Percentiles rank a stretch among this genome's conserved stretches.
phyloP scores from a whole-genome alignment of 2,329 filamentous ascomycete genomes.

The Diaporthe sp. region DNA sequence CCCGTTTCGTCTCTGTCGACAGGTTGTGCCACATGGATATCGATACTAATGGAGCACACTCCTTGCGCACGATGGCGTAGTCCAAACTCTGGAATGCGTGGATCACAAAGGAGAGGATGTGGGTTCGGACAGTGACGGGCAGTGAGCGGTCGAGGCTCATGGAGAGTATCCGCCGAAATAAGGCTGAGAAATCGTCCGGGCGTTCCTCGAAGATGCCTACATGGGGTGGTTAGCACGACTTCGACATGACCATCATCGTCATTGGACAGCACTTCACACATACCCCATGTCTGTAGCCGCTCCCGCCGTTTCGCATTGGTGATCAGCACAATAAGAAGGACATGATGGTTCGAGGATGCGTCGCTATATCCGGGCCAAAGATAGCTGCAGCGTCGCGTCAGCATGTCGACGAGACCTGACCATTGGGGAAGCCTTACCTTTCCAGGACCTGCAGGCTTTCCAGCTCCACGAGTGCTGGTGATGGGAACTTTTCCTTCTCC shows the following conservation, averaged over 20 bases:
- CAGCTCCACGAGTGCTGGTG: constrained; percentile 83
- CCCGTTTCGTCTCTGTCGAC: constrained; percentile 81
- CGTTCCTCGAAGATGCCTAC: constrained; percentile 82
- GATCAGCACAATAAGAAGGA: constrained; percentile 87
- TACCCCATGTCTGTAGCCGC: constrained; percentile 88
- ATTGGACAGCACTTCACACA: constrained; percentile 52
- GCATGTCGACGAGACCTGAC: constrained; percentile 33
- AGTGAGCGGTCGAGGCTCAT: constrained; percentile 83
- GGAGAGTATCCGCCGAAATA: constrained; percentile 91
- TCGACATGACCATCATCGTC: not conserved
- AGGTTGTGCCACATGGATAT: constrained; percentile 97
- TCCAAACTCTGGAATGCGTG: constrained; percentile 95
- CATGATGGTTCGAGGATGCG: constrained; percentile 91
- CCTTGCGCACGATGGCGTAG: constrained; percentile 88
- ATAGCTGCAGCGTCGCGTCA: constrained; percentile 70
- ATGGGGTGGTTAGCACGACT: constrained; percentile 36
- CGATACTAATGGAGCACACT: constrained; percentile 94
- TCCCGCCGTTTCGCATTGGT: constrained; percentile 91
- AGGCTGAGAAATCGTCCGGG: constrained; percentile 84
- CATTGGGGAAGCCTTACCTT: constrained; percentile 64
- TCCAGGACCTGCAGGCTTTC: constrained; percentile 94
- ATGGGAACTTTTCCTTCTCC: constrained; percentile 84
- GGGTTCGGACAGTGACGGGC: constrained; percentile 77
- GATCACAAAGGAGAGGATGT: constrained; percentile 92
- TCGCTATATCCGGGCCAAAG: constrained; percentile 95